Conservation (phyloP, 2,329 filamentous ascomycete species). For the Botrytis aclada region DNA sequence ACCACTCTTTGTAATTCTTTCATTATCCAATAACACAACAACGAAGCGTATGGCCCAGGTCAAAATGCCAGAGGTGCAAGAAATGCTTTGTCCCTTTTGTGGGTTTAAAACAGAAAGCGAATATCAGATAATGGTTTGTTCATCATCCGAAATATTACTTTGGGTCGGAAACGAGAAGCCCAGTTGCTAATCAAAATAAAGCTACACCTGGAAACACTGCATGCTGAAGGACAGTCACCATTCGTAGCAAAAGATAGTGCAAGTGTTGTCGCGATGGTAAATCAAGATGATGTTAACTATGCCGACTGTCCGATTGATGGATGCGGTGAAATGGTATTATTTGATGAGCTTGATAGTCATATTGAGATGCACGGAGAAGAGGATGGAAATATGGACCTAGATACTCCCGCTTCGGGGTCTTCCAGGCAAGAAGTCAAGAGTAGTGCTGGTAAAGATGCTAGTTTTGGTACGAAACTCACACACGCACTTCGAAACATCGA, state of each 20-base stretch:
- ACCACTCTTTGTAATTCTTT: slow-evolving; percentile 5
- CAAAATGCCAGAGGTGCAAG: background rate
- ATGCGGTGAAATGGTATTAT: slow-evolving; percentile 57
- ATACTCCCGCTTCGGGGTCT: slow-evolving; percentile 5
- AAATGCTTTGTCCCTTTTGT: slow-evolving; percentile 43
- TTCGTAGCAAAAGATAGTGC: slow-evolving; percentile 35
- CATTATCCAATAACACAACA: background rate
- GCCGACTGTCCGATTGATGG: slow-evolving; percentile 53
- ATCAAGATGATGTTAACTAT: slow-evolving; percentile 42
- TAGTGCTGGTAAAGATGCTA: slow-evolving; percentile 20
- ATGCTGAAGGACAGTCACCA: slow-evolving; percentile 37
- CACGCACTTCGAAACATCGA: slow-evolving; percentile 29
- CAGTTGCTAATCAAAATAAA: slow-evolving; percentile 21
- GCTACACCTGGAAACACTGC: slow-evolving; percentile 37
- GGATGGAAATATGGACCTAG: slow-evolving; percentile 24
- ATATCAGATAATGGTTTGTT: slow-evolving; percentile 42
- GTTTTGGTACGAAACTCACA: slow-evolving; percentile 17
- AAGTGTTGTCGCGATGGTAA: slow-evolving; percentile 25
- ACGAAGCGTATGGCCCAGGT: background rate
- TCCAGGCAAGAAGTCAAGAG: background rate
- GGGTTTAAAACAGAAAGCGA: slow-evolving; percentile 38
- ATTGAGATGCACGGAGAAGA: slow-evolving; percentile 51
- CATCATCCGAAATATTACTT: slow-evolving; percentile 19
- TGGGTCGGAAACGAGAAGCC: background rate
- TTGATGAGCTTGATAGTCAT: slow-evolving; percentile 55